Evolutionary conservation across 2,329 filamentous ascomycete species (phyloP).

Genomic region (Claviceps citrina): DNA sequence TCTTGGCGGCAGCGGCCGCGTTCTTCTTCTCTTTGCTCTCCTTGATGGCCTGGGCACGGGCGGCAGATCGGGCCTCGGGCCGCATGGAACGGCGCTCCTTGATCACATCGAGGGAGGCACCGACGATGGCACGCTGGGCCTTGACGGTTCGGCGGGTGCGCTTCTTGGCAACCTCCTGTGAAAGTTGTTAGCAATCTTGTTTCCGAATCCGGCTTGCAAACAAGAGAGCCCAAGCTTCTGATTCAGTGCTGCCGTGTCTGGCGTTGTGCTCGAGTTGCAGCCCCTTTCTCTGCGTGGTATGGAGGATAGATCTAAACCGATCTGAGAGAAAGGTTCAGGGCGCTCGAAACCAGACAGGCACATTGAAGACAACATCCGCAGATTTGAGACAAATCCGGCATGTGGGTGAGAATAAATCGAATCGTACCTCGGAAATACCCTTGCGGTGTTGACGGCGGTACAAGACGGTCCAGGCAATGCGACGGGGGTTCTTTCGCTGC

Average conservation of each 20-base stretch:
- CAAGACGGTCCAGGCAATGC: slow-evolving; percentile 96
- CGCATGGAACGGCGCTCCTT: slow-evolving; percentile 94
- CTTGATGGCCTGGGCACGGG: slow-evolving; percentile 81
- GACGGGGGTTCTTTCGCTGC: slow-evolving; percentile 99
- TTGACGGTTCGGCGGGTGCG: slow-evolving; percentile 96
- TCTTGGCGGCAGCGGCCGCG: slow-evolving; percentile 78
- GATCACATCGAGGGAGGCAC: slow-evolving; percentile 98
- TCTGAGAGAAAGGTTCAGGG: too few species aligned
- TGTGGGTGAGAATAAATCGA: background rate
- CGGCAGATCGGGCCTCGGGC: slow-evolving; percentile 87
- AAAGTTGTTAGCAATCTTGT: slow-evolving; percentile 20
- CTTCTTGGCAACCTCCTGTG: slow-evolving; percentile 99
- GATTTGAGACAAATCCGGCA: too few species aligned
- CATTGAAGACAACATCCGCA: too few species aligned
- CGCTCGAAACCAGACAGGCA: too few species aligned
- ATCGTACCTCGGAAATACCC: slow-evolving; percentile 98
- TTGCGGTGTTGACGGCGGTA: slow-evolving; percentile 99
- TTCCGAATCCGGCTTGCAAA: too few species aligned
- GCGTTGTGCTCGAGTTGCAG: background rate
- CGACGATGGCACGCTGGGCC: slow-evolving; percentile 96
- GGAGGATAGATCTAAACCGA: too few species aligned
- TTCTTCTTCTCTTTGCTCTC: slow-evolving; percentile 98
- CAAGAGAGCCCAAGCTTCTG: background rate
- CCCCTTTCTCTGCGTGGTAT: background rate
- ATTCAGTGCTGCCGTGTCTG: background rate